Percentiles rank a stretch among this genome's conserved stretches.
Evolutionary conservation across 768 basidiomycete genomes (phyloP).

Genomic region (Xerocomus brunneocitrinus): DNA sequence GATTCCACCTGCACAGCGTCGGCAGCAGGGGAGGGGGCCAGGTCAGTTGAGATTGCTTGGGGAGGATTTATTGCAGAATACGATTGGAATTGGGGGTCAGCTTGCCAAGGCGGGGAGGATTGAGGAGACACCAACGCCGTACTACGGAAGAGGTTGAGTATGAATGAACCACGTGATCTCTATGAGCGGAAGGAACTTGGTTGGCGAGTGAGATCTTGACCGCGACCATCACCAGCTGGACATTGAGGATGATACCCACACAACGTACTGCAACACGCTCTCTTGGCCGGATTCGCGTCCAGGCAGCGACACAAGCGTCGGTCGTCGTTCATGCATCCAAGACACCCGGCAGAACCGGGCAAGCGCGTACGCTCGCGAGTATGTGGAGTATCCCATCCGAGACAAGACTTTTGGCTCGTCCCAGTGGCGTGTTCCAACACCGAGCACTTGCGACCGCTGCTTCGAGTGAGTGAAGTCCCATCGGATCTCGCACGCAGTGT

Average conservation of each 20-base stretch:
- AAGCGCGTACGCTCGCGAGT: slow-evolving; percentile 4
- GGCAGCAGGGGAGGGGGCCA: slow-evolving; percentile 19
- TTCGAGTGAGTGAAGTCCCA: slow-evolving; percentile 11
- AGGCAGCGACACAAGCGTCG: slow-evolving; percentile 7
- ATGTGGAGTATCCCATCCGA: not conserved
- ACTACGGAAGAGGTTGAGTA: slow-evolving; percentile 22
- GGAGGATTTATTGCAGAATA: slow-evolving; percentile 58
- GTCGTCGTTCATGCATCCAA: slow-evolving; percentile 4
- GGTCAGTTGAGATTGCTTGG: slow-evolving; percentile 54
- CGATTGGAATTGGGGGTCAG: slow-evolving; percentile 54
- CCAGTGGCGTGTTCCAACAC: not conserved
- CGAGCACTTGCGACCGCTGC: slow-evolving; percentile 17
- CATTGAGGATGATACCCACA: slow-evolving; percentile 27
- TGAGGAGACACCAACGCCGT: slow-evolving; percentile 66
- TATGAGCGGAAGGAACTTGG: slow-evolving; percentile 25
- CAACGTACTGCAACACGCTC: slow-evolving; percentile 26
- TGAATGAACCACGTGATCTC: slow-evolving; percentile 15
- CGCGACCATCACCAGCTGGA: not conserved
- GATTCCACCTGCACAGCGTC: slow-evolving; percentile 49
- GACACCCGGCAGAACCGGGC: slow-evolving; percentile 7
- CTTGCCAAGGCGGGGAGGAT: slow-evolving; percentile 45
- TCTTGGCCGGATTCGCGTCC: slow-evolving; percentile 18
- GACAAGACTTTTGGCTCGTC: not conserved
- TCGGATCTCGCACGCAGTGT: not conserved
- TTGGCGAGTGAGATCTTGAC: not conserved